A percentile compares a stretch with the other conserved stretches of the same genome.
Evolutionary conservation across 768 basidiomycete genomes (phyloP).

Genomic region (Leccinum broughii): DNA sequence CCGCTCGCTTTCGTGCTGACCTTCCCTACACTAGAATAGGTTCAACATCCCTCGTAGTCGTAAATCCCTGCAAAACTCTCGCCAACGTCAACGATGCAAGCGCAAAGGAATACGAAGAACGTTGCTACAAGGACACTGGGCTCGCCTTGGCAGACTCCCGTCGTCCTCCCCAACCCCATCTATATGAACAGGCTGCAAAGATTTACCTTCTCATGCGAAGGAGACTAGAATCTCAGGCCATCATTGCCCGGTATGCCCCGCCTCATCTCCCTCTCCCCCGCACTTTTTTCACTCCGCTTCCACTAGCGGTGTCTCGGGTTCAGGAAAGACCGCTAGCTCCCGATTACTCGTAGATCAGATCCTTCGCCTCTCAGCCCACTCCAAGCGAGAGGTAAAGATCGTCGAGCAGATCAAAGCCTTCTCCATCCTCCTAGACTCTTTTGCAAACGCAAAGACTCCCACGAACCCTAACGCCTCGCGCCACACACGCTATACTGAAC

Average conservation of each 20-base stretch:
- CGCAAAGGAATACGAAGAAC: conserved; percentile 57
- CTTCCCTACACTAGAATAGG: conserved; percentile 54
- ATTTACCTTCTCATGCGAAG: conserved; percentile 61
- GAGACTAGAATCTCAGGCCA: conserved; percentile 51
- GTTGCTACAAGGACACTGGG: conserved; percentile 53
- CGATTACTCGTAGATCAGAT: conserved; percentile 58
- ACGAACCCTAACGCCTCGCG: conserved; percentile 66
- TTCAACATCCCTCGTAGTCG: conserved; percentile 49
- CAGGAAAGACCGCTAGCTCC: conserved; percentile 56
- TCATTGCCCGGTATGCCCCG: conserved; percentile 51
- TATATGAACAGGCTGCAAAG: conserved; percentile 62
- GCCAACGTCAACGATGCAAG: conserved; percentile 57
- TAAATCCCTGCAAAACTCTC: conserved; percentile 62
- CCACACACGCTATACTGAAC: conserved; percentile 57
- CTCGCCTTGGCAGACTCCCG: conserved; percentile 38
- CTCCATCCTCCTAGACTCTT: conserved; percentile 56
- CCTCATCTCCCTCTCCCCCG: conserved; percentile 7
- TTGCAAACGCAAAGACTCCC: conserved; percentile 66
- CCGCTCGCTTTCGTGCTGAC: conserved; percentile 58
- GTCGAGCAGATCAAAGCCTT: conserved; percentile 59
- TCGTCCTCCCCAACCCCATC: conserved; percentile 52
- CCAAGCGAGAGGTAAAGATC: conserved; percentile 52
- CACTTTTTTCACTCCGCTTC: conserved; percentile 14
- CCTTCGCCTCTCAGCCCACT: conserved; percentile 58
- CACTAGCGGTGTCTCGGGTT: conserved; percentile 60